Percentiles rank a stretch among this genome's conserved stretches.
These are phyloP conservation scores for Chlorella sp. DNA, from an alignment of 139 green algal species.

Conservation along the genomic window DNA sequence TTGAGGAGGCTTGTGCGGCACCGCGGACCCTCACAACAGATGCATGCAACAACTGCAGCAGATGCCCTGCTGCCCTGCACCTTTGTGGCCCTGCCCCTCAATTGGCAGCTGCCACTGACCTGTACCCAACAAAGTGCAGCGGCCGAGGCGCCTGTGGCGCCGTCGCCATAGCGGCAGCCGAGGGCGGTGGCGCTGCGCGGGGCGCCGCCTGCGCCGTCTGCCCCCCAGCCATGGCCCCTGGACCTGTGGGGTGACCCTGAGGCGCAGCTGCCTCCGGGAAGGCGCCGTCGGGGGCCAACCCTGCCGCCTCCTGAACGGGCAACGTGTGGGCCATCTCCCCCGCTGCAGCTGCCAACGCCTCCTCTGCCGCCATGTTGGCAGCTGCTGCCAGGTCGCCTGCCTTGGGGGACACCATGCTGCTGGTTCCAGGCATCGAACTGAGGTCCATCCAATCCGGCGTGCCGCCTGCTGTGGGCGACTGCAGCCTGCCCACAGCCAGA, in stretches of 20 bases:
- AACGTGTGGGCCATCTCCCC: background rate
- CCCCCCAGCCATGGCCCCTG: background rate
- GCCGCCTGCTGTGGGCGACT: background rate
- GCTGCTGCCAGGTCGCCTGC: background rate
- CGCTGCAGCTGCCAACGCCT: background rate
- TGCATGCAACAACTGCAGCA: no score
- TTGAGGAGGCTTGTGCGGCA: no score
- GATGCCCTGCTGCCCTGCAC: no score
- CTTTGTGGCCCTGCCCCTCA: no score
- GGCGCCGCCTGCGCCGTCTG: background rate
- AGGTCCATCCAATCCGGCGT: background rate
- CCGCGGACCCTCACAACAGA: no score
- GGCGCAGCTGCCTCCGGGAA: background rate
- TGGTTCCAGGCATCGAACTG: no score
- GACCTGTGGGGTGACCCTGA: background rate
- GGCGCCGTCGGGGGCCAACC: background rate
- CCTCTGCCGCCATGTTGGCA: background rate
- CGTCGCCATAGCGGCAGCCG: background rate
- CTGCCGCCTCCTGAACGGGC: no score
- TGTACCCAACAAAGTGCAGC: conserved; percentile 28
- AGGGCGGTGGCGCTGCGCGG: background rate
- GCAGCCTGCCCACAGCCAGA: no score
- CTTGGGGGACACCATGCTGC: background rate
- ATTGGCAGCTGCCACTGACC: background rate
- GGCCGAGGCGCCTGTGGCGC: background rate